Conservation (phyloP, 768 basidiomycete species). For the Leccinum boreale region DNA sequence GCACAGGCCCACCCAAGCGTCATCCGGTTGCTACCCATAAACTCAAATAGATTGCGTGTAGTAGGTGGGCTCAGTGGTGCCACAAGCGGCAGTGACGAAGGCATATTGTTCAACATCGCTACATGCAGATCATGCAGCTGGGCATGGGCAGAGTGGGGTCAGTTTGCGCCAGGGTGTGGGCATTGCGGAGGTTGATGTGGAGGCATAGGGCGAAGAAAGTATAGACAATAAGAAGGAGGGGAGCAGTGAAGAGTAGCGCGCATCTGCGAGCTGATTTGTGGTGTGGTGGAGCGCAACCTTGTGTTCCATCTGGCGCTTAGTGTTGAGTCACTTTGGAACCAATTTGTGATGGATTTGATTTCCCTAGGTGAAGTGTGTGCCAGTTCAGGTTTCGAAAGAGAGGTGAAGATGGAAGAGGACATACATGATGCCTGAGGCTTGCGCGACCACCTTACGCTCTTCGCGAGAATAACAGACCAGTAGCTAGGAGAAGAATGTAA, state of each 20-base stretch:
- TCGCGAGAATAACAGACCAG: constrained; percentile 38
- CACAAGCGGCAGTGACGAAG: constrained; percentile 46
- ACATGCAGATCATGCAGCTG: constrained; percentile 28
- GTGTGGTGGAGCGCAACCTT: constrained; percentile 46
- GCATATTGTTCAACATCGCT: constrained; percentile 34
- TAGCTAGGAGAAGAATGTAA: constrained; percentile 2
- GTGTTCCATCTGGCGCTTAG: constrained; percentile 47
- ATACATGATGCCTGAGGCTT: constrained; percentile 64
- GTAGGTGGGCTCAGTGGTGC: constrained; percentile 34
- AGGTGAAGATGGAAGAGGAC: constrained; percentile 17
- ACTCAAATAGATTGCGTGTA: constrained; percentile 30
- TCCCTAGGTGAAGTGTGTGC: constrained; percentile 20
- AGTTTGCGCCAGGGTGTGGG: constrained; percentile 24
- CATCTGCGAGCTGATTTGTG: constrained; percentile 15
- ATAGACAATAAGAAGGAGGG: constrained; percentile 12
- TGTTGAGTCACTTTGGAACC: constrained; percentile 37
- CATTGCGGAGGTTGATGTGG: constrained; percentile 15
- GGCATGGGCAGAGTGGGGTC: constrained; percentile 29
- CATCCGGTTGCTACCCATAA: constrained; percentile 18
- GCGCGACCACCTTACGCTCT: constrained; percentile 62
- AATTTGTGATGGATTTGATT: constrained; percentile 35
- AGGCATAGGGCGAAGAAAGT: constrained; percentile 18
- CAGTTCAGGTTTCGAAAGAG: constrained; percentile 1
- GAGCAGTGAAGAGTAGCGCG: constrained; percentile 8
- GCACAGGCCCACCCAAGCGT: constrained; percentile 34